These are phyloP conservation scores for Eragrostis curvula DNA, from an alignment of 176 grass and related monocot genomes.

Conservation along the genomic window DNA sequence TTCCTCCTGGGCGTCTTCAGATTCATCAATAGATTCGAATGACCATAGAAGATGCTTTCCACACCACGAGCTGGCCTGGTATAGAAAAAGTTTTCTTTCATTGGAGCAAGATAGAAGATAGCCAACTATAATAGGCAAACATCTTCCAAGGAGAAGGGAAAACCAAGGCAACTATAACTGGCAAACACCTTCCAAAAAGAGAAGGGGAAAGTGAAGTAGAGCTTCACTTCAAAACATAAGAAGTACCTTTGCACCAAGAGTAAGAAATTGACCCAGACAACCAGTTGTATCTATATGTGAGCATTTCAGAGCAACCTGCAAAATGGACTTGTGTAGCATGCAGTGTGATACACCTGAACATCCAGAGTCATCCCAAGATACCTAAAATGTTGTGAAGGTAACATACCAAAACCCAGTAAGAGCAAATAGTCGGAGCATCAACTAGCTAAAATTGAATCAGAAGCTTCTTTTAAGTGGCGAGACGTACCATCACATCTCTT, in stretches of 20 bases:
- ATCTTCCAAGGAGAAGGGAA: neutral
- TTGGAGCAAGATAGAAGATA: constrained; percentile 13
- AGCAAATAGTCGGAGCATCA: neutral
- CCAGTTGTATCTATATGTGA: constrained; percentile 42
- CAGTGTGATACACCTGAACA: constrained; percentile 69
- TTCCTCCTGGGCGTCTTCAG: constrained; percentile 59
- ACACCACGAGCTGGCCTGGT: constrained; percentile 84
- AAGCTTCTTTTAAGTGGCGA: neutral
- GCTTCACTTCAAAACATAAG: constrained; percentile 15
- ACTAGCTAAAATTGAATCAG: neutral
- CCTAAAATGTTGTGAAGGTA: constrained; percentile 63
- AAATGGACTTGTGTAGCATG: constrained; percentile 74
- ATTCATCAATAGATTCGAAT: constrained; percentile 50
- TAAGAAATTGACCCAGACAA: constrained; percentile 63
- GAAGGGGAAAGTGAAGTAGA: neutral
- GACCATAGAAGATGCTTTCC: constrained; percentile 58
- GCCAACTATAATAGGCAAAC: neutral
- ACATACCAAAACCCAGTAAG: neutral
- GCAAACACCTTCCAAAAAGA: neutral
- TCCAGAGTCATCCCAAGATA: constrained; percentile 78
- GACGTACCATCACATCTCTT: neutral
- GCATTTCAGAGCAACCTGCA: constrained; percentile 78
- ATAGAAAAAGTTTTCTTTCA: constrained; percentile 20
- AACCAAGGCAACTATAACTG: neutral
- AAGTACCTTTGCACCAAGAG: constrained; percentile 73